Conservation (phyloP, 805 yeast species). For the Kregervanrija fluxuum region DNA sequence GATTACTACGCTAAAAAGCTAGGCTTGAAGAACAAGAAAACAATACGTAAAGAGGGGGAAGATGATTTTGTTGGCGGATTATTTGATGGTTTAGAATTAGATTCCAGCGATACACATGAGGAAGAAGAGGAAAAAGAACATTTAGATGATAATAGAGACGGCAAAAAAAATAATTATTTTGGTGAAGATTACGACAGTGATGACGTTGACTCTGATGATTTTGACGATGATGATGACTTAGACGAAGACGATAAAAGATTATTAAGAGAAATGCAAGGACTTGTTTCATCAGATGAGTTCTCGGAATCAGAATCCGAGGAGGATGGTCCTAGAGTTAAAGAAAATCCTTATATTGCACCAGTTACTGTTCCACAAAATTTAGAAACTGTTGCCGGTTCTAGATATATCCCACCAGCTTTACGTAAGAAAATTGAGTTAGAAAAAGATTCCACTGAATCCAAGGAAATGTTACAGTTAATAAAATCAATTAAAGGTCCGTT, state of each 20-base stretch:
- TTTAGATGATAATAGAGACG: conserved; percentile 2
- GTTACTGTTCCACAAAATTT: conserved; percentile 17
- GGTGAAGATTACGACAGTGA: conserved; percentile 15
- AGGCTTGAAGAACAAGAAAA: conserved; percentile 54
- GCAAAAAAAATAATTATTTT: conserved; percentile 1
- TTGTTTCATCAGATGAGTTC: conserved; percentile 18
- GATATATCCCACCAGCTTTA: conserved; percentile 84
- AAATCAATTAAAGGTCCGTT: conserved; percentile 73
- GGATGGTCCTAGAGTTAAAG: conserved; percentile 34
- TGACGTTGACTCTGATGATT: conserved; percentile 25
- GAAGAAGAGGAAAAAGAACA: conserved; percentile 12
- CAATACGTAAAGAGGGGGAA: conserved; percentile 48
- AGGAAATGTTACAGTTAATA: conserved; percentile 42
- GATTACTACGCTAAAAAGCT: conserved; percentile 76
- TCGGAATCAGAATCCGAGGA: conserved; percentile 20
- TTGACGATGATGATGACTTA: conserved; percentile 25
- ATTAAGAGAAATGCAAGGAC: conserved; percentile 26
- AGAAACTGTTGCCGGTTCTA: conserved; percentile 24
- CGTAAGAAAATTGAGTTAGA: conserved; percentile 45
- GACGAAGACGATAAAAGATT: conserved; percentile 27
- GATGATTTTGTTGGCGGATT: conserved; percentile 78
- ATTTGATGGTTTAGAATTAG: conserved; percentile 63
- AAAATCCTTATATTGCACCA: conserved; percentile 75
- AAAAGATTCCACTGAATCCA: conserved; percentile 28
- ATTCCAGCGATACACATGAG: conserved; percentile 17